Conservation (phyloP, 495 filamentous ascomycete species). For the Podospora didyma region DNA sequence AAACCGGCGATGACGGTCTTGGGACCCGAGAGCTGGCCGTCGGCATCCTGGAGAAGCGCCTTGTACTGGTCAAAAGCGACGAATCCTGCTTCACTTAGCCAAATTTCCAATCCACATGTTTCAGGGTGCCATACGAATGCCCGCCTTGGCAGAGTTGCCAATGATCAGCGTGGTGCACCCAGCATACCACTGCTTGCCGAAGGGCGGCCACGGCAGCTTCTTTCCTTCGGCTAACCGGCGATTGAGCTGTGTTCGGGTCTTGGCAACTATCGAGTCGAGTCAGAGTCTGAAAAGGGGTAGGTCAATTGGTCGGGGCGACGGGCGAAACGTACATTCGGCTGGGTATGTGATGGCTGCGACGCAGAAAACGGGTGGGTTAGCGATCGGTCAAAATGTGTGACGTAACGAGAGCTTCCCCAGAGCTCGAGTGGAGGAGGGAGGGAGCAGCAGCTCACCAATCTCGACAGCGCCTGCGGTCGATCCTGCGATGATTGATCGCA, state of each 20-base stretch:
- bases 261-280: slow-evolving; percentile 59
- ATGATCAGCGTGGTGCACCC: slow-evolving; percentile 97
- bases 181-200: slow-evolving; percentile 93
- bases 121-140: slow-evolving; percentile 65
- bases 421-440: not conserved
- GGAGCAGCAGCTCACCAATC: slow-evolving; percentile 57
- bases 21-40: slow-evolving; percentile 87
- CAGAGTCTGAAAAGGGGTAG: slow-evolving; percentile 5
- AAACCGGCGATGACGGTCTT: slow-evolving; percentile 91
- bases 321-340: slow-evolving; percentile 70
- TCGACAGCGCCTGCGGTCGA: slow-evolving; percentile 90
- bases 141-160: slow-evolving; percentile 93
- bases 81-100: no score
- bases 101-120: no score
- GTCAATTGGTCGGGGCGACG: slow-evolving; percentile 5
- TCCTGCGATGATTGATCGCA: slow-evolving; percentile 85
- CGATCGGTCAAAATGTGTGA: slow-evolving; percentile 1
- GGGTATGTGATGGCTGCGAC: slow-evolving; percentile 89
- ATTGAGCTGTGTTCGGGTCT: slow-evolving; percentile 93
- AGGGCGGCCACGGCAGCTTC: slow-evolving; percentile 94
- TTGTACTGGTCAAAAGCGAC: slow-evolving; percentile 96
- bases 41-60: slow-evolving; percentile 70
- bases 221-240: slow-evolving; percentile 70
- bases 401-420: not conserved
- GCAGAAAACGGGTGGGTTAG: slow-evolving; percentile 8